phyloP scores from a whole-genome alignment of 768 basidiomycete species.

The Pleurotus sapidus region DNA sequence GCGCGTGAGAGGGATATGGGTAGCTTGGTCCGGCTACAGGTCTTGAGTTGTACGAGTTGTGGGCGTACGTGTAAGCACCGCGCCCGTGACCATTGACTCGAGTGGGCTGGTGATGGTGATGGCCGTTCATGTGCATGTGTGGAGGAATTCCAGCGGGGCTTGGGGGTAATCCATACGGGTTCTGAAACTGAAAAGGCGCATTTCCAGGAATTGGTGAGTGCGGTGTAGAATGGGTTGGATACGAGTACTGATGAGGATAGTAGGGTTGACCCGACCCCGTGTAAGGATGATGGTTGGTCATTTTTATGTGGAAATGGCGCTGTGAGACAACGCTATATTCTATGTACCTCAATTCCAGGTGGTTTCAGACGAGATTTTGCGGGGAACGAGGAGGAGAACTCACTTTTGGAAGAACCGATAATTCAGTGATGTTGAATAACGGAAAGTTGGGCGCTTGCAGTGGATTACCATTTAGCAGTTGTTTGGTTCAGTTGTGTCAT shows the following conservation, averaged over 20 bases:
- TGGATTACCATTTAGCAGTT: neutral
- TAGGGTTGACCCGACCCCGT: neutral
- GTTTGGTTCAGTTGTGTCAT: neutral
- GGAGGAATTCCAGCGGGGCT: conserved; percentile 26
- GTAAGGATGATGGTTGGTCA: conserved; percentile 2
- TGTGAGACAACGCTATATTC: neutral
- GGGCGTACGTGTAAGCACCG: conserved; percentile 22
- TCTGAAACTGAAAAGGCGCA: neutral
- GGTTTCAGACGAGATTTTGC: neutral
- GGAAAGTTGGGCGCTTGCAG: conserved; percentile 4
- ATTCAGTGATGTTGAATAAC: too few relatives aligned
- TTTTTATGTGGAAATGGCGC: neutral
- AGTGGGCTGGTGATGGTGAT: conserved; percentile 29
- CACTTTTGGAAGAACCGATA: too few relatives aligned
- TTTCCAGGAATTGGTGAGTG: neutral
- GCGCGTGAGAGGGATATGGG: conserved; percentile 30
- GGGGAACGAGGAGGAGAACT: neutral
- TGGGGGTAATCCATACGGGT: conserved; percentile 25
- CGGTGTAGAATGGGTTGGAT: neutral
- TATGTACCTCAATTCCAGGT: too few relatives aligned
- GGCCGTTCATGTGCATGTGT: conserved; percentile 17
- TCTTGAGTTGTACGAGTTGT: conserved; percentile 26
- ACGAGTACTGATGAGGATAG: conserved; percentile 34
- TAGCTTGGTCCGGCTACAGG: conserved; percentile 35
- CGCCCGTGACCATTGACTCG: conserved; percentile 30